Evolutionary conservation across 2,329 filamentous ascomycete genomes (phyloP).

Genomic region (Epichloe elymi): DNA sequence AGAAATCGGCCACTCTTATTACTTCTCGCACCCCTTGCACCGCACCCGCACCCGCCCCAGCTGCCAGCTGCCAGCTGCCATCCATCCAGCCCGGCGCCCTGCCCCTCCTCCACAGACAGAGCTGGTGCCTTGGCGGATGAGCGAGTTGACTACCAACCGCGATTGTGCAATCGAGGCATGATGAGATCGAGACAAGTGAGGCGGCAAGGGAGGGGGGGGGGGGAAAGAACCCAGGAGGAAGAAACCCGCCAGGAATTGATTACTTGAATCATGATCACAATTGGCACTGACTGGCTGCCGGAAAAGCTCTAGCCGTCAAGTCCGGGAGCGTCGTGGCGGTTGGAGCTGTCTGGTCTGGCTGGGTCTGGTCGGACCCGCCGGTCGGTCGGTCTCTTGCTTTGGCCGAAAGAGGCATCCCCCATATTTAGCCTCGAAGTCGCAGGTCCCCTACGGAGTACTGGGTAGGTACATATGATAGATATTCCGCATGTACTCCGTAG

Average conservation of each 20-base stretch:
- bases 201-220: no score
- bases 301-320: constrained; percentile 4
- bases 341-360: constrained; percentile 1
- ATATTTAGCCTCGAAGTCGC: background rate
- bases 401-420: constrained; percentile 4
- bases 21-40: no score
- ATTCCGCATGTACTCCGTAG: no score
- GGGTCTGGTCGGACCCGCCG: constrained; percentile 5
- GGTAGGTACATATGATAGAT: background rate
- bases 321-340: constrained; percentile 1
- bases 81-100: no score
- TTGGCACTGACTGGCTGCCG: background rate
- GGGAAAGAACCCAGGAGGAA: no score
- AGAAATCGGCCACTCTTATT: no score
- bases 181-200: background rate
- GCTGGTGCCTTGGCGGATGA: background rate
- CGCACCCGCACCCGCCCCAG: no score
- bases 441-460: background rate
- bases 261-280: constrained; percentile 1
- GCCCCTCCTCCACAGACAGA: no score
- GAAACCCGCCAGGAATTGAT: background rate
- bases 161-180: background rate
- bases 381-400: background rate
- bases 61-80: no score
- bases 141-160: background rate